Percentiles rank a stretch among this genome's conserved stretches.
These are phyloP conservation scores for Cyclanthera cordifolia DNA, from an alignment of 306 rosid species.

Conservation along the genomic window DNA sequence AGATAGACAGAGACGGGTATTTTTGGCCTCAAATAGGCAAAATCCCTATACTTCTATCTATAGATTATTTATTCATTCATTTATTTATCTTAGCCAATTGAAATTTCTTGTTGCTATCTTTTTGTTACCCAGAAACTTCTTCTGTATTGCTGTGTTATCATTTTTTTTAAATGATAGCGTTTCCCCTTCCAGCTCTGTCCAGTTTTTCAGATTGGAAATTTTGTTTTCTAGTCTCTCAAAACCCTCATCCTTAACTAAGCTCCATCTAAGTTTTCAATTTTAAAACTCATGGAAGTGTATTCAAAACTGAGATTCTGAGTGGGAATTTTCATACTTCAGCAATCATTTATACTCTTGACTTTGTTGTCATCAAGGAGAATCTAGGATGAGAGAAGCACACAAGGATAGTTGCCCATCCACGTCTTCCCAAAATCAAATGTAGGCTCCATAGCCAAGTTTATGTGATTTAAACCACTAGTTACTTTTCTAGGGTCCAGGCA, in stretches of 20 bases:
- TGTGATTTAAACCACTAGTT: not conserved
- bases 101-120: not conserved
- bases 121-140: not conserved
- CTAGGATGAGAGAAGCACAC: slow-evolving; percentile 1
- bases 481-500: not conserved
- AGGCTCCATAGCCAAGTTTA: not conserved
- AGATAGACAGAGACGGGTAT: not conserved
- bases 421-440: not conserved
- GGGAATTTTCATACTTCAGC: not conserved
- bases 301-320: not conserved
- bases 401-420: not conserved
- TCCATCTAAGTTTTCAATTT: not conserved
- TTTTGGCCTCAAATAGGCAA: not conserved
- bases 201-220: not conserved
- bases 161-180: not conserved
- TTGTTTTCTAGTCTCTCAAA: not conserved
- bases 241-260: not conserved
- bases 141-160: not conserved
- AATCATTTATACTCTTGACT: not conserved
- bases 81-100: not conserved
- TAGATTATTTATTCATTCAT: no score
- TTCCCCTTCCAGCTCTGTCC: not conserved
- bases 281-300: not conserved
- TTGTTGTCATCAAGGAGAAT: not conserved
- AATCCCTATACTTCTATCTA: not conserved